Evolutionary conservation across 2,329 filamentous ascomycete genomes (phyloP).

Genomic region (Periconia digitata): DNA sequence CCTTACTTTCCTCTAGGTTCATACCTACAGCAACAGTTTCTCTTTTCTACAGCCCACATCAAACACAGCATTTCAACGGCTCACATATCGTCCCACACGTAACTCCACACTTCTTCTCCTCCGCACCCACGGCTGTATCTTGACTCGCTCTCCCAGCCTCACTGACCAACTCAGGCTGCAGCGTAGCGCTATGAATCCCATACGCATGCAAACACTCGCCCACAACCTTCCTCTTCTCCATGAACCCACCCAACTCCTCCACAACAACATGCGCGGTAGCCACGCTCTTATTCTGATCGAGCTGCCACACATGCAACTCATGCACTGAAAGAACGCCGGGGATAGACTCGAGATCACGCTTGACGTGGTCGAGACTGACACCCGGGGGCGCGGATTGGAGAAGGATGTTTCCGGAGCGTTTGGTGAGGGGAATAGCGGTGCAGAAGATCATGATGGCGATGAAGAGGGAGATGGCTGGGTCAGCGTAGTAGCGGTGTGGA

Average conservation of each 20-base stretch:
- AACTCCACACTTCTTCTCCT: slow-evolving; percentile 52
- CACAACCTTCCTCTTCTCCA: slow-evolving; percentile 62
- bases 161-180: slow-evolving; percentile 65
- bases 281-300: slow-evolving; percentile 69
- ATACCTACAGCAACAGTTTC: too few relatives aligned
- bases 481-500: slow-evolving; percentile 66
- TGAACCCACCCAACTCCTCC: slow-evolving; percentile 59
- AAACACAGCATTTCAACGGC: slow-evolving; percentile 56
- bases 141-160: slow-evolving; percentile 4
- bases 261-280: slow-evolving; percentile 71
- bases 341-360: slow-evolving; percentile 69
- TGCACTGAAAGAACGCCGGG: slow-evolving; percentile 68
- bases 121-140: slow-evolving; percentile 19
- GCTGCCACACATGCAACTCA: slow-evolving; percentile 73
- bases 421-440: slow-evolving; percentile 64
- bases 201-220: slow-evolving; percentile 72
- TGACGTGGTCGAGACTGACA: slow-evolving; percentile 63
- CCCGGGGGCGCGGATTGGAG: slow-evolving; percentile 66
- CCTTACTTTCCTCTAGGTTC: too few relatives aligned
- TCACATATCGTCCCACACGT: slow-evolving; percentile 56
- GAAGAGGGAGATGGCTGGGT: slow-evolving; percentile 68
- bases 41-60: too few relatives aligned
- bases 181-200: slow-evolving; percentile 69
- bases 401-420: slow-evolving; percentile 64
- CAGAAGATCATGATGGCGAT: slow-evolving; percentile 74